Conservation (phyloP, 768 basidiomycete genomes). For the Russula sp. region DNA sequence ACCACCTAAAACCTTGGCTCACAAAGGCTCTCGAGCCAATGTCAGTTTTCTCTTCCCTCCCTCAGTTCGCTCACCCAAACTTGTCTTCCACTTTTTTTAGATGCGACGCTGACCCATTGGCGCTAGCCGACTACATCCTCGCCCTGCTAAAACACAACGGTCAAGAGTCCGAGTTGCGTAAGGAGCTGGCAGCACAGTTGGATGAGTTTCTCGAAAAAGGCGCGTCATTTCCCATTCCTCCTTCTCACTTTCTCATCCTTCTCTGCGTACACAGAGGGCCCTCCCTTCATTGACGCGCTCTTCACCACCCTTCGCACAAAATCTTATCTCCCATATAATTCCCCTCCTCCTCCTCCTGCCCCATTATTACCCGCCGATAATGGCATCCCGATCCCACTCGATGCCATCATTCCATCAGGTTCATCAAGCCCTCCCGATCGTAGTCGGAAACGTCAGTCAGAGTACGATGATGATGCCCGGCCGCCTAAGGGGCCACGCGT, state of each 20-base stretch:
- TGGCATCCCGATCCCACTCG: constrained; percentile 78
- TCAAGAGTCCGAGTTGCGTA: constrained; percentile 72
- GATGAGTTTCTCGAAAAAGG: constrained; percentile 93
- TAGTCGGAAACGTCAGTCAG: constrained; percentile 56
- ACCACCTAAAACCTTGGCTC: constrained; percentile 82
- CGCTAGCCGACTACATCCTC: constrained; percentile 90
- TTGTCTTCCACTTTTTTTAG: constrained; percentile 33
- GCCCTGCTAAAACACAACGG: constrained; percentile 89
- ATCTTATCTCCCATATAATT: constrained; percentile 73
- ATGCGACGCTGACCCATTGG: constrained; percentile 93
- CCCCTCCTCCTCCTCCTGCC: constrained; percentile 30
- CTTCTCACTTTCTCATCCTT: constrained; percentile 11
- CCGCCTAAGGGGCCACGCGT: constrained; percentile 70
- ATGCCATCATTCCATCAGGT: constrained; percentile 46
- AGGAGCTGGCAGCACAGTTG: constrained; percentile 67
- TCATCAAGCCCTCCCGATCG: constrained; percentile 41
- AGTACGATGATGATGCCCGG: constrained; percentile 51
- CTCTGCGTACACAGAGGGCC: constrained; percentile 43
- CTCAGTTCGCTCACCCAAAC: constrained; percentile 2
- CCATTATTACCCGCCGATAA: constrained; percentile 39
- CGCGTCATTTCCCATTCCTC: constrained; percentile 28
- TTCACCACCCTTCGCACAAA: constrained; percentile 81
- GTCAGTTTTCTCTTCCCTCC: constrained; percentile 32
- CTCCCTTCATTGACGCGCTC: constrained; percentile 74
- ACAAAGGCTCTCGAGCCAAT: constrained; percentile 86